Conservation (phyloP, 345 rosid species). For the Eucalyptus microcorys region DNA sequence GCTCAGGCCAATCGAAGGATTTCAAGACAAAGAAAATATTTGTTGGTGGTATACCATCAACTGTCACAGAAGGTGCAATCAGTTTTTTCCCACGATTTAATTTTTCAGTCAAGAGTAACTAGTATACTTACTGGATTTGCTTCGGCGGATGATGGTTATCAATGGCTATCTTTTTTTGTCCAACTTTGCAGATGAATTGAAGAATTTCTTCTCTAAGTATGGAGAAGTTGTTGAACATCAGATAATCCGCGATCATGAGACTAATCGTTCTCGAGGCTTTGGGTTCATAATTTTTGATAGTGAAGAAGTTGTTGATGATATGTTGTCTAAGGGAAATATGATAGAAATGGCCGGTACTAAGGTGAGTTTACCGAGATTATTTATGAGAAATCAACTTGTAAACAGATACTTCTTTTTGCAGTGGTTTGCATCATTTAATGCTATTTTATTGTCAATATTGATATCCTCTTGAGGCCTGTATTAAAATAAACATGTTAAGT, state of each 20-base stretch:
- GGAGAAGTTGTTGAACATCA: slow-evolving; percentile 77
- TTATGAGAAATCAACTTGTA: slow-evolving; percentile 4
- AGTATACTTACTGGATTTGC: background rate
- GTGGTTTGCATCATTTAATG: background rate
- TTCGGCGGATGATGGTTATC: background rate
- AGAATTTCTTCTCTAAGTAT: slow-evolving; percentile 66
- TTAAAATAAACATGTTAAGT: background rate
- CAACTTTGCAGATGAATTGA: slow-evolving; percentile 54
- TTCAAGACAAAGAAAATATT: slow-evolving; percentile 85
- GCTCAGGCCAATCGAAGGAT: slow-evolving; percentile 57
- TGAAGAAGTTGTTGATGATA: slow-evolving; percentile 74
- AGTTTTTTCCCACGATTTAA: background rate
- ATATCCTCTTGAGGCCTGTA: background rate
- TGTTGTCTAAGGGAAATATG: slow-evolving; percentile 81
- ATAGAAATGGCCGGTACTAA: slow-evolving; percentile 88
- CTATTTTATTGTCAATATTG: background rate
- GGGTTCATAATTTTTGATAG: slow-evolving; percentile 86
- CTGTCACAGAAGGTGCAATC: slow-evolving; percentile 59
- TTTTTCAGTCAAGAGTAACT: background rate
- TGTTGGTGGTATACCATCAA: slow-evolving; percentile 84
- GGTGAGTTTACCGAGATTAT: slow-evolving; percentile 47
- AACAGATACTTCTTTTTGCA: background rate
- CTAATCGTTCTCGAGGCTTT: slow-evolving; percentile 84
- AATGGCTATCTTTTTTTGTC: background rate
- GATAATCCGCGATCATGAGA: slow-evolving; percentile 85